phyloP scores from a whole-genome alignment of 768 basidiomycete species.

The Mycena venus region DNA sequence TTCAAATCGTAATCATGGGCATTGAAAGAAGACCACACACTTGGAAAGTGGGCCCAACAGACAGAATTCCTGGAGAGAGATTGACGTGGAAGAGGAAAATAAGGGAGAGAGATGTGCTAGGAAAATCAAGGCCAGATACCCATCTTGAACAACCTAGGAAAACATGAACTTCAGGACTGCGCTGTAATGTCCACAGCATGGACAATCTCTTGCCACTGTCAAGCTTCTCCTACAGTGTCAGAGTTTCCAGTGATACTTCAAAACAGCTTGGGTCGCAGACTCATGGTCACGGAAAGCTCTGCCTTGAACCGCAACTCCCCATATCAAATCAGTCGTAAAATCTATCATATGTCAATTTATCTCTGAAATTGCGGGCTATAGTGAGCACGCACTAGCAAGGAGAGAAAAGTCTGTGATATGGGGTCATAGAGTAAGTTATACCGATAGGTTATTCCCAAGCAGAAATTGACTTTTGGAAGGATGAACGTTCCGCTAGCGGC shows the following conservation, averaged over 20 bases:
- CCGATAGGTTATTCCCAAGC: background rate
- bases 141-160: constrained; percentile 32
- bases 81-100: background rate
- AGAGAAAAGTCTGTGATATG: background rate
- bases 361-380: background rate
- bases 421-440: background rate
- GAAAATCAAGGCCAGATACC: constrained; percentile 61
- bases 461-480: constrained; percentile 51
- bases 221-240: constrained; percentile 43
- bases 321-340: constrained; percentile 26
- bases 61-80: background rate
- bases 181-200: background rate
- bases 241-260: background rate
- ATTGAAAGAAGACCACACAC: background rate
- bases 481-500: constrained; percentile 60
- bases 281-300: constrained; percentile 19
- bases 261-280: background rate
- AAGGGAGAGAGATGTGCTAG: constrained; percentile 35
- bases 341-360: background rate
- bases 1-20: too few species aligned
- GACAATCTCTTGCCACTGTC: constrained; percentile 56
- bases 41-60: background rate
- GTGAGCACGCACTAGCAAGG: background rate
- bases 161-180: background rate
- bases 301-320: constrained; percentile 18